These are phyloP conservation scores for Tarenaya hassleriana DNA, from an alignment of 345 rosid genomes.

Conservation along the genomic window DNA sequence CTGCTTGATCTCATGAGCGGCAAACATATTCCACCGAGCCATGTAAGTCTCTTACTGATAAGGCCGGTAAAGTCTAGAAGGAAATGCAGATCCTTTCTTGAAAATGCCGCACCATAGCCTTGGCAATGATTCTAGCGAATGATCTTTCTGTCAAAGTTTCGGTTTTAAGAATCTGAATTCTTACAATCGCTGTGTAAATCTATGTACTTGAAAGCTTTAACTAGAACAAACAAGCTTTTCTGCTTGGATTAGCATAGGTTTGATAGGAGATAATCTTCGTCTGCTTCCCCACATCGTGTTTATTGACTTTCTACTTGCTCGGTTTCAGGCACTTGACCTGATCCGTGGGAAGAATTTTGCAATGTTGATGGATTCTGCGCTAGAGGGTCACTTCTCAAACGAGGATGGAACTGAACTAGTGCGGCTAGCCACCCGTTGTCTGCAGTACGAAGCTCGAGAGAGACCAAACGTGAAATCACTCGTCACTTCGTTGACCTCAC, in stretches of 20 bases:
- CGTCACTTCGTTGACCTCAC: slow-evolving; percentile 59
- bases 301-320: slow-evolving; percentile 4
- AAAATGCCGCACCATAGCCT: too few species aligned
- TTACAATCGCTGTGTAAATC: not conserved
- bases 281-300: not conserved
- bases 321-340: slow-evolving; percentile 86
- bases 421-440: slow-evolving; percentile 82
- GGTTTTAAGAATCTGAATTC: not conserved
- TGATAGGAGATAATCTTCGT: slow-evolving; percentile 10
- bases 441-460: slow-evolving; percentile 96
- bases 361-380: slow-evolving; percentile 93
- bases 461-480: slow-evolving; percentile 90
- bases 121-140: too few species aligned
- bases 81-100: slow-evolving; percentile 9
- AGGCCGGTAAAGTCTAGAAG: slow-evolving; percentile 3
- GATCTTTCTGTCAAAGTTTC: not conserved
- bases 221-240: not conserved
- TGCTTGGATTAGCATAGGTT: not conserved
- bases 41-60: slow-evolving; percentile 44
- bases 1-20: slow-evolving; percentile 95
- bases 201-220: not conserved
- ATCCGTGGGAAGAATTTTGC: slow-evolving; percentile 81
- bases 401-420: slow-evolving; percentile 94
- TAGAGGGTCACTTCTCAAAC: slow-evolving; percentile 85
- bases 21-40: too few species aligned